Evolutionary conservation across 768 basidiomycete species (phyloP), one percentile per base, ranked within the genome.

Genomic region (Kwoniella sp.): DNA sequence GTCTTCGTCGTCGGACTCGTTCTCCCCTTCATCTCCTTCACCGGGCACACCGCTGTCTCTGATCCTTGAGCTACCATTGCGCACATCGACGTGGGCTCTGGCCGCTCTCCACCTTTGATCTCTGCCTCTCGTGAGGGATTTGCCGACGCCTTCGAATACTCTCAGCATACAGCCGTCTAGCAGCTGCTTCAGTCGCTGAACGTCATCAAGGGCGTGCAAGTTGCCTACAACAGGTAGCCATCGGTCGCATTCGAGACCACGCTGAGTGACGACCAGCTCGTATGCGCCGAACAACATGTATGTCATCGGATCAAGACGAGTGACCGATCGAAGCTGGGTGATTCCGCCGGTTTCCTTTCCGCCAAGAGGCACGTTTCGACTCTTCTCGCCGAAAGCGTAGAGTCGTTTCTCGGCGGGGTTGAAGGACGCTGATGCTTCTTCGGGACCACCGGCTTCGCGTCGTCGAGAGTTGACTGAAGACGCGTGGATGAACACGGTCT

Each of bases 201-300:
- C 82, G 68, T 92, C 88, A 75, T 94, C 91, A 72, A 96, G 81
- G 1, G 87, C 86, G 72, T 89, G 85, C 55, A 88, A 71, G 67
- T 88, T 86, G 45, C 90, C 90, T 1, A 67, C 61, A 38, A 88
- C 84, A 23, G 93, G 91, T 12, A 97, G 82, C 93, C 94, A 97
- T 50, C 86, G 87, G 74, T 97, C 94, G 74, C 92, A 93, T 73
- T 89, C 88, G 55, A 97, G 79, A 5, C 92, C 91, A 20, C 86
- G 85, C 41, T 87, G 85, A 0, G 86, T 86, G 47, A 90, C 87
- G 65, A 86, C 82, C 30, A 93, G 85, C 55, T 88, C 85, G 79
- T 91, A 87, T 0, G 92, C 93, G 5, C 93, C 94, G 72, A 97
- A 95, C 12, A 97, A 84, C 79, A 95, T 85, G 78, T 93, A 95